phyloP scores from a whole-genome alignment of 1,284 basidiomycete species.

The Omphalotus olearius region DNA sequence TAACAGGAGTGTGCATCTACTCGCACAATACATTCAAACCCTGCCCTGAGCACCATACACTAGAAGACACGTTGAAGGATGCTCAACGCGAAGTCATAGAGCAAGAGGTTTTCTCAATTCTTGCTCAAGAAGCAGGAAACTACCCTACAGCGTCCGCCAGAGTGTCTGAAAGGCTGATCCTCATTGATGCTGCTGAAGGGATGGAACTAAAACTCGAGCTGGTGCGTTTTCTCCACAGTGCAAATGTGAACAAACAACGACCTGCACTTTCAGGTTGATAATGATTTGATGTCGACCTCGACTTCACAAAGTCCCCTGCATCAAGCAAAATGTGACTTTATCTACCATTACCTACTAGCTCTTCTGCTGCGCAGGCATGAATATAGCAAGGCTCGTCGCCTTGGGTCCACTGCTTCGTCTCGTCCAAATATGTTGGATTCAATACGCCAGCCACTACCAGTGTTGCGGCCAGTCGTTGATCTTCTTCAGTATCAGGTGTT shows the following conservation, averaged over 20 bases:
- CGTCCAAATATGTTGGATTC: slow-evolving; percentile 16
- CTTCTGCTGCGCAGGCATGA: slow-evolving; percentile 64
- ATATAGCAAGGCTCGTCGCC: slow-evolving; percentile 44
- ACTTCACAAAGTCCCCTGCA: slow-evolving; percentile 8
- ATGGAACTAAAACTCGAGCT: slow-evolving; percentile 66
- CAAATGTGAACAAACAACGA: neutral
- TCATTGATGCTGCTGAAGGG: slow-evolving; percentile 68
- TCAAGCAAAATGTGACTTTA: slow-evolving; percentile 60
- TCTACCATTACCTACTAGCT: slow-evolving; percentile 57
- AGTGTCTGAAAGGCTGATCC: slow-evolving; percentile 71
- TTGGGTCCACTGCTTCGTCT: slow-evolving; percentile 32
- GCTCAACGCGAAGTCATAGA: slow-evolving; percentile 73
- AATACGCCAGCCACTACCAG: slow-evolving; percentile 26
- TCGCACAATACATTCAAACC: slow-evolving; percentile 35
- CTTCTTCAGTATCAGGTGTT: slow-evolving; percentile 74
- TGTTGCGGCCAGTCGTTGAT: slow-evolving; percentile 70
- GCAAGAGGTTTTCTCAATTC: slow-evolving; percentile 68
- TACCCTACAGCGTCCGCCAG: slow-evolving; percentile 69
- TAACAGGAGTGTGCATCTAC: slow-evolving; percentile 26
- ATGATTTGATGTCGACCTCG: slow-evolving; percentile 12
- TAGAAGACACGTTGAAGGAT: slow-evolving; percentile 48
- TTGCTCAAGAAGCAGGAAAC: slow-evolving; percentile 68
- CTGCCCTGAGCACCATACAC: slow-evolving; percentile 25
- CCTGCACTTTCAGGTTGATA: slow-evolving; percentile 22
- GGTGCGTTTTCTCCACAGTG: slow-evolving; percentile 27